Base-by-base conservation (phyloP, 345 rosid genomes). In the Gossypium anomalum region DNA sequence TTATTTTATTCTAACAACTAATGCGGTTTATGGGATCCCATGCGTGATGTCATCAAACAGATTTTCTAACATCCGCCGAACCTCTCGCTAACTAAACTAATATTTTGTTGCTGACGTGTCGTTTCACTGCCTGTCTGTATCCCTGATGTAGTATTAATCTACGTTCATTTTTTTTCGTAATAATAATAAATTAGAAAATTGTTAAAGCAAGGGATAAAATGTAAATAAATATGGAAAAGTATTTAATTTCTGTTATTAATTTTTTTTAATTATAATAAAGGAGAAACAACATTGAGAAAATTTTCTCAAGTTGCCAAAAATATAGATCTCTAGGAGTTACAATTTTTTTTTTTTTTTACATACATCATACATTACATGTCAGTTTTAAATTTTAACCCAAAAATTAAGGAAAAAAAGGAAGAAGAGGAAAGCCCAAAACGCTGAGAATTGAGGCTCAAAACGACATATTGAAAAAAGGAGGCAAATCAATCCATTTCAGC, bases 401-500 rank as follows among this genome's bases (percentile, higher is more conserved):
- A 70, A 17, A 17, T 13, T 9, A 57, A 20, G 41, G 38, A 8
- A 9, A 25, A 17, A 11, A 27, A 3, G 14, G 9, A 25, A 2
- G 11, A 17, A 51, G 3, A 20, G 25, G 67, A n/a, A 45, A 59
- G 10, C 47, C 48, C 48, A 29, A 65, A 68, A 80, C 65, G 75
- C 77, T 34, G 62, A 47, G 17, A 52, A 43, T 60, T 51, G 71
- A 71, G 70, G 65, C 72, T 57, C 19, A 34, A 75, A 72, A 81
- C 75, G 85, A 78, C 78, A 43, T 58, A 34, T 44, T 45, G 58
- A 58, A 71, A 25, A 16, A 19, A 34, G 19, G 16, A 2, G 44
- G 74, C 60, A 20, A 15, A 70, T 89, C 86, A 91, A 11, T 84
- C 91, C 4, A 84, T 85, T 80, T 89, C 92, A 0, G 87, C 76